Base-by-base conservation (phyloP, 2,329 filamentous ascomycete species). In the Anisogramma anomala region DNA sequence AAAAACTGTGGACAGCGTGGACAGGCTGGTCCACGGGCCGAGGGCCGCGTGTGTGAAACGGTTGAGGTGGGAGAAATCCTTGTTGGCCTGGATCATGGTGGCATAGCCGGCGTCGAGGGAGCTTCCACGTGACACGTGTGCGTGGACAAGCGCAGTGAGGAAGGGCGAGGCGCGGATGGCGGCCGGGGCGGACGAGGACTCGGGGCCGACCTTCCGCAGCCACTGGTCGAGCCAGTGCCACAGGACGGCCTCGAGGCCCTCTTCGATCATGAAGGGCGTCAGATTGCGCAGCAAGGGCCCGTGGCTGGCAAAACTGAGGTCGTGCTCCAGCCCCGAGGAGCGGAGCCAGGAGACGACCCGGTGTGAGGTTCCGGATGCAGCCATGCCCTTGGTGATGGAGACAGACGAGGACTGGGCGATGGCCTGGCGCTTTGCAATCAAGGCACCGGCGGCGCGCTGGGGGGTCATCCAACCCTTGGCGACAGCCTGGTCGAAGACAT, bases 401-500 rank as follows among this genome's bases (percentile, higher is more conserved):
- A 59, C 41, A 3, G 52, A 49, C 30, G 59, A 53, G 48, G 62
- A 51, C 37, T 57, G 52, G 2, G 53, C 39, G 20, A 70, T 58
- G 15, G 66, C 61, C 28, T 63, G 60, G 23, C 58, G 56, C 49
- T 74, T 67, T 13, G 67, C 63, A 22, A 64, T 56, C 39, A 78
- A 59, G 44, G 72, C 75, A 10, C 74, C 74, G 1, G 66, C 66
- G 0, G 74, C 74, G 1, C 69, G 65, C 28, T 61, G 59, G 1
- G 66, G 52, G 3, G 64, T 76, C 73, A 78, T 75, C 49, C 77
- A 62, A 27, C 72, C 72, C 51, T 63, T 65, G 10, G 69, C 63
- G 2, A 72, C 71, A 14, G 72, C 74, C 42, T 66, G 62, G 47
- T 74, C 66, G 45, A 78, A 78, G 3, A 77, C 64, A 28, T 69